These are phyloP conservation scores for Apiospora pterosperma DNA, from an alignment of 2,329 filamentous ascomycete species.

Conservation along the genomic window DNA sequence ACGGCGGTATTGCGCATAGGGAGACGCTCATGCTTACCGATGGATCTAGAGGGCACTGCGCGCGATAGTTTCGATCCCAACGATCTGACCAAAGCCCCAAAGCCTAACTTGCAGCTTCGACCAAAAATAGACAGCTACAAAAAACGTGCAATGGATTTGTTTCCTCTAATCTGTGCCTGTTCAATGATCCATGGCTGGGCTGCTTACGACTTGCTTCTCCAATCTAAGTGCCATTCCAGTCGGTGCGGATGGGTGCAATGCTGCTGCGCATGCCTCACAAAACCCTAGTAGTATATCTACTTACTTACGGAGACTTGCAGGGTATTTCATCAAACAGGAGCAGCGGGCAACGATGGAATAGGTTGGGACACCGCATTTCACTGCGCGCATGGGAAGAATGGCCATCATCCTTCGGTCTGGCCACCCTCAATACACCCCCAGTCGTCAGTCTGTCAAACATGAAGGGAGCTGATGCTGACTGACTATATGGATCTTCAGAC, in stretches of 20 bases:
- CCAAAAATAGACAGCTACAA: not conserved
- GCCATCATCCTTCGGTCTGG: not conserved
- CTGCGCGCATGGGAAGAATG: not conserved
- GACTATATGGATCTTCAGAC: not conserved
- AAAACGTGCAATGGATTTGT: not conserved
- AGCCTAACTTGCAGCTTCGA: not conserved
- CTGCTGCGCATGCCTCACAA: not conserved
- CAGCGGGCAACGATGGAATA: not conserved
- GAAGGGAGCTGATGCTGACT: not conserved
- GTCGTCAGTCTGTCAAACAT: not conserved
- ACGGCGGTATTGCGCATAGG: not conserved
- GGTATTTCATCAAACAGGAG: not conserved
- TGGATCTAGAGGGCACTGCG: not conserved
- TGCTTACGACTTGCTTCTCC: no score
- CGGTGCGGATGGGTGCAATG: not conserved
- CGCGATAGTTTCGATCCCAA: not conserved
- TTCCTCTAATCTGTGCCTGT: not conserved
- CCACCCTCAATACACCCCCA: not conserved
- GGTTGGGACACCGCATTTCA: not conserved
- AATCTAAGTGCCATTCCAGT: not conserved
- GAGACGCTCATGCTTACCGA: not conserved
- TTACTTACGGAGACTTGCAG: not conserved
- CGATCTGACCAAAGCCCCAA: not conserved
- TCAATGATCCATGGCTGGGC: no score
- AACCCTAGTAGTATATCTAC: no score